Evolutionary conservation across 306 rosid genomes (phyloP).

Genomic region (Prunus persica): Prunus_persica_NCBIv2 NC_034010.1:23157501-23158000

Average conservation of each 20-base stretch:
- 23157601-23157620: slow-evolving; percentile 79
- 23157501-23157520: background rate
- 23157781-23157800: slow-evolving; percentile 70
- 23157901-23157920: slow-evolving; percentile 43
- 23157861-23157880: background rate
- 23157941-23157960: slow-evolving; percentile 17
- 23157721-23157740: slow-evolving; percentile 47
- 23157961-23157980: slow-evolving; percentile 30
- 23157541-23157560: slow-evolving; percentile 75
- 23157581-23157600: slow-evolving; percentile 69
- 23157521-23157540: slow-evolving; percentile 50
- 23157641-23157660: slow-evolving; percentile 41
- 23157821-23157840: background rate
- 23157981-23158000: slow-evolving; percentile 55
- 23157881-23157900: background rate
- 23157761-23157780: slow-evolving; percentile 36
- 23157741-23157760: slow-evolving; percentile 82
- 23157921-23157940: slow-evolving; percentile 30
- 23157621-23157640: slow-evolving; percentile 62
- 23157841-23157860: background rate
- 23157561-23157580: slow-evolving; percentile 65
- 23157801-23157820: slow-evolving; percentile 42
- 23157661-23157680: slow-evolving; percentile 45
- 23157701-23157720: slow-evolving; percentile 48
- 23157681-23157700: slow-evolving; percentile 59